phyloP scores from a whole-genome alignment of 2,329 filamentous ascomycete species.

The Fonsecaea nubica region DNA sequence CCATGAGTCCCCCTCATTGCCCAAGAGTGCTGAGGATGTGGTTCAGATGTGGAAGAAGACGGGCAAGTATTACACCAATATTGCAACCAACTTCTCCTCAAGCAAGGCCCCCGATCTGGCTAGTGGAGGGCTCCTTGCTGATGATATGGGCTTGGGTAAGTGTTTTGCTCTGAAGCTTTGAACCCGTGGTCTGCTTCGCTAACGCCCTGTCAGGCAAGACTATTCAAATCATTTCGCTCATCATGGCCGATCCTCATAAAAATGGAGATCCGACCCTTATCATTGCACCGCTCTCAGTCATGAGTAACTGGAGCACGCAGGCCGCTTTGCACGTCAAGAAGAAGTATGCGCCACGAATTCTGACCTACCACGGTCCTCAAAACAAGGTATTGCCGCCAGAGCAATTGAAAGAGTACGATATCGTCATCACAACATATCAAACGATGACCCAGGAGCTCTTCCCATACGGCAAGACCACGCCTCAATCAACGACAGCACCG shows the following conservation, averaged over 20 bases:
- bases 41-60: constrained; percentile 79
- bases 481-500: constrained; percentile 50
- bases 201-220: constrained; percentile 55
- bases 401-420: constrained; percentile 70
- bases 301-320: constrained; percentile 89
- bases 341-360: constrained; percentile 68
- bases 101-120: constrained; percentile 66
- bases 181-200: background rate
- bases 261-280: constrained; percentile 68
- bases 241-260: constrained; percentile 62
- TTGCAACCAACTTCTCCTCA: constrained; percentile 74
- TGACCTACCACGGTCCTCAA: constrained; percentile 74
- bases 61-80: constrained; percentile 63
- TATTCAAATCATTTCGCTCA: constrained; percentile 80
- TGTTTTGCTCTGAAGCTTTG: background rate
- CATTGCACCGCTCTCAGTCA: constrained; percentile 80
- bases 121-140: constrained; percentile 83
- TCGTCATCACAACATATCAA: constrained; percentile 85
- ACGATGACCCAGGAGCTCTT: constrained; percentile 72
- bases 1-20: constrained; percentile 74
- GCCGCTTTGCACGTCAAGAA: constrained; percentile 73
- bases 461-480: constrained; percentile 53
- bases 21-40: constrained; percentile 65
- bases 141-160: constrained; percentile 93
- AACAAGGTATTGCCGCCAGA: constrained; percentile 61